A percentile compares a stretch with the other conserved stretches of the same genome.
Evolutionary conservation across 352 stramenopile genomes (phyloP).

Genomic region (Globisporangium paddicum): DNA sequence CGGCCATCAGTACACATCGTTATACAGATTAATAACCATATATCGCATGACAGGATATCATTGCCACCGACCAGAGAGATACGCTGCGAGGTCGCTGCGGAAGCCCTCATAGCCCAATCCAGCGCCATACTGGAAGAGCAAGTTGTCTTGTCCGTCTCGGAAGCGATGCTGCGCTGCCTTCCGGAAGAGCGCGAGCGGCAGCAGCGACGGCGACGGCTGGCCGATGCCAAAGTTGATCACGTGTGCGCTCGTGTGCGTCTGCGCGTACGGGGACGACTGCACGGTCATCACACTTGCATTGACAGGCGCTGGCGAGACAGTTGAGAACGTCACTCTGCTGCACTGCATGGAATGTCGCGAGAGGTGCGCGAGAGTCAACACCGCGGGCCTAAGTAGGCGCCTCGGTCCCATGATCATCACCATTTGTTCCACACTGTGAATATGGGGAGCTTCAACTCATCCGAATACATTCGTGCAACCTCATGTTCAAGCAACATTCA

Average conservation of each 20-base stretch:
- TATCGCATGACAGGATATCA: background rate
- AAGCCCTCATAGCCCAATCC: constrained; percentile 69
- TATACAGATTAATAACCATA: background rate
- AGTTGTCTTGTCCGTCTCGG: constrained; percentile 37
- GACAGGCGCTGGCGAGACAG: background rate
- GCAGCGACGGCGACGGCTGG: constrained; percentile 69
- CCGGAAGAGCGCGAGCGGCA: constrained; percentile 65
- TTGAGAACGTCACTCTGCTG: background rate
- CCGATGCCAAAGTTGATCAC: constrained; percentile 87
- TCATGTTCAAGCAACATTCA: background rate
- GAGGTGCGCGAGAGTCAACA: background rate
- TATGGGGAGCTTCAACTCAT: background rate
- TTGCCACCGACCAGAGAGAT: constrained; percentile 49
- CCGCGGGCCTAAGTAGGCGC: background rate
- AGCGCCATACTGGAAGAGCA: constrained; percentile 72
- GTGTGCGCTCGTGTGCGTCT: constrained; percentile 50
- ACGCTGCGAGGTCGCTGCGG: constrained; percentile 50
- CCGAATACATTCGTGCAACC: background rate
- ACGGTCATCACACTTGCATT: constrained; percentile 21
- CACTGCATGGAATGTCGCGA: background rate
- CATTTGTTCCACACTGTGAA: background rate
- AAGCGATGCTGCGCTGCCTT: constrained; percentile 45
- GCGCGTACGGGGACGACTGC: constrained; percentile 63
- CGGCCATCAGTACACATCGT: background rate
- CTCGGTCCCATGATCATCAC: background rate